phyloP scores from a whole-genome alignment of 305 asterid genomes.

The Rubia peregrina region DNA sequence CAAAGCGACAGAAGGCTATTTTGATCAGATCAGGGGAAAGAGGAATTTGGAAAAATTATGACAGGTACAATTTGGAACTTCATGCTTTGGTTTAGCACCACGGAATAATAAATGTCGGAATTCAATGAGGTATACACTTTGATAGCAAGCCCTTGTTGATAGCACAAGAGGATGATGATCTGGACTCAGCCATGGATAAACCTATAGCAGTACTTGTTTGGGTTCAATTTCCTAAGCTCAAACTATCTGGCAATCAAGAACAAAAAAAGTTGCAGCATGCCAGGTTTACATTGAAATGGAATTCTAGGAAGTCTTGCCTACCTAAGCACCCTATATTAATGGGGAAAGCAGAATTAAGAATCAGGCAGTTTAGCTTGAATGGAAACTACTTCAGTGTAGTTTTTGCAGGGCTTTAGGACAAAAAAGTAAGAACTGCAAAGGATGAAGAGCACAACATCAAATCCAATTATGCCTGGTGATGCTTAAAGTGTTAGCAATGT shows the following conservation, averaged over 20 bases:
- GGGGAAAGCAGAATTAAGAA: neutral
- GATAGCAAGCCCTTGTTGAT: neutral
- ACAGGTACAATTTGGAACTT: too few relatives aligned
- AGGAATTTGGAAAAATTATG: neutral
- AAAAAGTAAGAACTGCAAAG: neutral
- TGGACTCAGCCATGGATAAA: neutral
- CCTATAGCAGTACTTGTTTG: neutral
- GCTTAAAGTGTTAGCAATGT: neutral
- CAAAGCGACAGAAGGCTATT: neutral
- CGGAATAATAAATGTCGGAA: neutral
- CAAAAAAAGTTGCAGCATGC: neutral
- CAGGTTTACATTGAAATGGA: neutral
- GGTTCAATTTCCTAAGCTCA: neutral
- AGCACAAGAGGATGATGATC: neutral
- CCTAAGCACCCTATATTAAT: neutral
- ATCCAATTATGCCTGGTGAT: neutral
- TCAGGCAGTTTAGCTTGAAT: neutral
- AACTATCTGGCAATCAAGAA: neutral
- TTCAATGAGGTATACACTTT: neutral
- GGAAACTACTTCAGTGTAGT: neutral
- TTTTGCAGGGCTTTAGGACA: neutral
- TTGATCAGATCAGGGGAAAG: neutral
- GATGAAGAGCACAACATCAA: neutral
- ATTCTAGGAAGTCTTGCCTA: neutral
- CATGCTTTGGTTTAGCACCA: neutral